These are phyloP conservation scores for Teunomyces panamensis DNA, from an alignment of 805 yeast genomes.

Conservation along the genomic window DNA sequence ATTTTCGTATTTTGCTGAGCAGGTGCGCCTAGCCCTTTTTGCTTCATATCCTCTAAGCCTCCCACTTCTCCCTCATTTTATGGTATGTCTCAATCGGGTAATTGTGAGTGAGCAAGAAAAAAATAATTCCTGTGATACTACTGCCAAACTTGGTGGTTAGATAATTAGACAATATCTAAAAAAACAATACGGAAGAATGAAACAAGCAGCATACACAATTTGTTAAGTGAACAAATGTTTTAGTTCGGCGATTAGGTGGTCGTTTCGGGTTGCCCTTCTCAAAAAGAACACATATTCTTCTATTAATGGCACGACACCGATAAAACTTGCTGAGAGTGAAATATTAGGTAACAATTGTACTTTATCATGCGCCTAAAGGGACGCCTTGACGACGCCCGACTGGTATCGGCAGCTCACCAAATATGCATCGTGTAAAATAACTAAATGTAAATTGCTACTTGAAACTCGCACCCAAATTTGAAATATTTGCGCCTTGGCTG, in stretches of 20 bases:
- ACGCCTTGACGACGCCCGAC: too few species aligned
- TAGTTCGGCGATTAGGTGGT: neutral
- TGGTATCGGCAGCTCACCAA: neutral
- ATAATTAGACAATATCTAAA: neutral
- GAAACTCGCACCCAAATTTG: neutral
- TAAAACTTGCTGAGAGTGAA: neutral
- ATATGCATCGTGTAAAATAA: neutral
- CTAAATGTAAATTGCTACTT: constrained; percentile 2
- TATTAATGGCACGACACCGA: neutral
- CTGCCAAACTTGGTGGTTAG: too few species aligned
- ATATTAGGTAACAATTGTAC: neutral
- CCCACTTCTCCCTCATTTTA: too few species aligned
- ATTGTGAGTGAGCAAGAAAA: too few species aligned
- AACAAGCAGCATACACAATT: neutral
- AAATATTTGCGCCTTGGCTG: neutral
- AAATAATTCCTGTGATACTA: too few species aligned
- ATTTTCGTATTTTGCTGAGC: neutral
- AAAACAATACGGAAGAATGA: neutral
- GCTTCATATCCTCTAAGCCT: too few species aligned
- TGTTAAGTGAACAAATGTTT: neutral
- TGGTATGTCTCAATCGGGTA: too few species aligned
- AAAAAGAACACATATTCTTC: neutral
- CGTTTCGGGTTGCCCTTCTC: neutral
- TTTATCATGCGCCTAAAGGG: too few species aligned
- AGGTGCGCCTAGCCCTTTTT: too few species aligned